Evolutionary conservation across 2,329 filamentous ascomycete genomes (phyloP).

Genomic region (Botrytis elliptica): DNA sequence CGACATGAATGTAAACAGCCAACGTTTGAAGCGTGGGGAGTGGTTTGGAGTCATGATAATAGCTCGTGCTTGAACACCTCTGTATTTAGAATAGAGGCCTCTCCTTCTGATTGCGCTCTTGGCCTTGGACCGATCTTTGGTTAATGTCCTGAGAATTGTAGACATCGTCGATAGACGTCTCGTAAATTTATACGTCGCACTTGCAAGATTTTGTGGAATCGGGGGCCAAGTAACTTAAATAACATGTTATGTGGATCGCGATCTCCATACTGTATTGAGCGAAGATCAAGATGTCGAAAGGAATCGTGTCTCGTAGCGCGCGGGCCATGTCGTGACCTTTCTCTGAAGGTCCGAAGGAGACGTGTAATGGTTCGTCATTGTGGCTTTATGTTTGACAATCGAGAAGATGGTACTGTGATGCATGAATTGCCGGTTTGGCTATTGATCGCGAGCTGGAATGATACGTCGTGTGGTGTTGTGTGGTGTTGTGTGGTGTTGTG

Average conservation of each 20-base stretch:
- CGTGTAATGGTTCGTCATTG: slow-evolving; percentile 5
- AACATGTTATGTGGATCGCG: neutral
- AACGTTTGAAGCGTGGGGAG: slow-evolving; percentile 3
- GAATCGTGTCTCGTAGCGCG: slow-evolving; percentile 11
- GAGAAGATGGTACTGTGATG: neutral
- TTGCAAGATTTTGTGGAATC: neutral
- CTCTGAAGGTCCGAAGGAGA: neutral
- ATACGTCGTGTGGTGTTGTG: neutral
- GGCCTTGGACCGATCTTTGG: neutral
- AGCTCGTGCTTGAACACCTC: neutral
- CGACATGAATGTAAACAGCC: neutral
- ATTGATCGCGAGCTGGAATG: neutral
- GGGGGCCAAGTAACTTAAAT: neutral
- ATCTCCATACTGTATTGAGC: neutral
- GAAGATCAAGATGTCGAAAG: neutral
- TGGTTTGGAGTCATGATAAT: neutral
- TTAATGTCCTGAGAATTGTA: neutral
- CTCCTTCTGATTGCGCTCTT: neutral
- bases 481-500: neutral
- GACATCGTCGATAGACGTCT: neutral
- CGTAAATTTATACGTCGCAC: neutral
- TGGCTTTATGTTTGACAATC: neutral
- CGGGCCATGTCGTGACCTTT: neutral
- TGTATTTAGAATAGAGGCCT: neutral
- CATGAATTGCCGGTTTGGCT: neutral